Evolutionary conservation across 805 yeast genomes (phyloP).

Genomic region (Yueomyces sinensis): DNA sequence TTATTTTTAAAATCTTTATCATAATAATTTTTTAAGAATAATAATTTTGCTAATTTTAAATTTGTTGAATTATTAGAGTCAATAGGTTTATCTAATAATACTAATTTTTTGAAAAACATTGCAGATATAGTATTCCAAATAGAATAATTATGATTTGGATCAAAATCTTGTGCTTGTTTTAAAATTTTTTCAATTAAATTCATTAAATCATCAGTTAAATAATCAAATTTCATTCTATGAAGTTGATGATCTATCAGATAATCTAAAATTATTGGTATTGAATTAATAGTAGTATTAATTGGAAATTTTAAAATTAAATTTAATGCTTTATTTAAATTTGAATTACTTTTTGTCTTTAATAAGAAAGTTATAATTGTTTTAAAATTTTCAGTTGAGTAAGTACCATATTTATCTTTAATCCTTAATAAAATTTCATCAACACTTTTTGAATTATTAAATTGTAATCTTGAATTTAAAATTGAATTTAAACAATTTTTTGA

Average conservation of each 20-base stretch:
- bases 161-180: conserved; percentile 10
- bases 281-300: conserved; percentile 4
- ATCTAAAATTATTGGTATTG: conserved; percentile 11
- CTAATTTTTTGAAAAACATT: conserved; percentile 11
- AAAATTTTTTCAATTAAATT: conserved; percentile 11
- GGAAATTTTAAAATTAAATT: conserved; percentile 10
- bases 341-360: conserved; percentile 5
- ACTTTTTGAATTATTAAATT: conserved; percentile 17
- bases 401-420: conserved; percentile 10
- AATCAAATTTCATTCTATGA: conserved; percentile 2
- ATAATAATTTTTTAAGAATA: too few species aligned
- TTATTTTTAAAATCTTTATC: not conserved
- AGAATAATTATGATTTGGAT: conserved; percentile 9
- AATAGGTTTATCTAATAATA: conserved; percentile 1
- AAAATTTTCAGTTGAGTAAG: conserved; percentile 11
- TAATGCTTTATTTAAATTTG: conserved; percentile 13
- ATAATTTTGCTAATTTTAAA: conserved; percentile 12
- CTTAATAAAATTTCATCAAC: conserved; percentile 15
- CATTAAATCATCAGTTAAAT: conserved; percentile 2
- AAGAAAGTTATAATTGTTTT: conserved; percentile 12
- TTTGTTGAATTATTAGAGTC: conserved; percentile 7
- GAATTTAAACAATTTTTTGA: conserved; percentile 14
- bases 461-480: conserved; percentile 15
- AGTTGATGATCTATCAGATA: conserved; percentile 10
- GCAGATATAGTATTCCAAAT: conserved; percentile 17